These are phyloP conservation scores for Nissolia schottii DNA, from an alignment of 306 rosid genomes.

Conservation along the genomic window DNA sequence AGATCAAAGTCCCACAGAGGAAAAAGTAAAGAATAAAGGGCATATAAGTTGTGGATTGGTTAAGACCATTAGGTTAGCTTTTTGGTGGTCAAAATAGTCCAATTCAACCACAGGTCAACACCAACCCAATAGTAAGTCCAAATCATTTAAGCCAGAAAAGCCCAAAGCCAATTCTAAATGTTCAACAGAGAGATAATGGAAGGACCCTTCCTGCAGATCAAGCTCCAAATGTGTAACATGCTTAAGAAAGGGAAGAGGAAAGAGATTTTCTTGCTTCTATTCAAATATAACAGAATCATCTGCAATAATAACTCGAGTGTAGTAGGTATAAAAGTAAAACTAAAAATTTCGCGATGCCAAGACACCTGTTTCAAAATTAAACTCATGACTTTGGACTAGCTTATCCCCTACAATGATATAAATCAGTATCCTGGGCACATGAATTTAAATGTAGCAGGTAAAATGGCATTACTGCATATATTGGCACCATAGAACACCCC, in stretches of 20 bases:
- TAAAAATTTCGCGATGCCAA: conserved; percentile 12
- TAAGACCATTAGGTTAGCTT: too few relatives aligned
- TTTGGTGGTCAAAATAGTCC: too few relatives aligned
- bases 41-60: too few relatives aligned
- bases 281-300: conserved; percentile 5
- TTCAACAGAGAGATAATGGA: background rate
- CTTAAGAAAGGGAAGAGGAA: background rate
- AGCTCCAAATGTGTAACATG: background rate
- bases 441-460: background rate
- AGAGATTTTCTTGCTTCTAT: background rate
- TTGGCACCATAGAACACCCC: background rate
- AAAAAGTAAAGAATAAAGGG: too few relatives aligned
- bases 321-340: background rate
- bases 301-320: background rate
- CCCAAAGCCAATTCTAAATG: too few relatives aligned
- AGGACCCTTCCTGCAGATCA: conserved; percentile 4
- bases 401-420: background rate
- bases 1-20: too few relatives aligned
- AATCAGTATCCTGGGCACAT: background rate
- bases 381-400: background rate
- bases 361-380: conserved; percentile 9
- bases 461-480: background rate
- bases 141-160: too few relatives aligned
- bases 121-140: too few relatives aligned
- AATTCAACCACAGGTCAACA: too few relatives aligned